A percentile compares a stretch with the other conserved stretches of the same genome.
Evolutionary conservation across 1,284 basidiomycete genomes (phyloP).

Genomic region (Boletus semigastroideus): DNA sequence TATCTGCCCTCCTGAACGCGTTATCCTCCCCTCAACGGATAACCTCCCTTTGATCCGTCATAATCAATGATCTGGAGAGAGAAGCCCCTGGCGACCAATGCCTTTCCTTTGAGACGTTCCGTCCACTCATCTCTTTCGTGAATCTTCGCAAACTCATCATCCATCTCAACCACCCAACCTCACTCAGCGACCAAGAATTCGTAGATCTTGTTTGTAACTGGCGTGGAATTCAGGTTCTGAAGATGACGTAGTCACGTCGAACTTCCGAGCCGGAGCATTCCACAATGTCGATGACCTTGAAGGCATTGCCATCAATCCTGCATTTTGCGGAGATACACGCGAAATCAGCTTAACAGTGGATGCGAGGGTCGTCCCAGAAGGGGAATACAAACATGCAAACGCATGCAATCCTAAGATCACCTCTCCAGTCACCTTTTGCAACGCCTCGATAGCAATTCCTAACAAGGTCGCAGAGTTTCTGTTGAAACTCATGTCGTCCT

Average conservation of each 20-base stretch:
- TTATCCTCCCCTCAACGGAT: constrained; percentile 4
- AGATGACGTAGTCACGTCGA: background rate
- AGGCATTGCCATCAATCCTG: background rate
- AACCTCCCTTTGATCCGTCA: constrained; percentile 1
- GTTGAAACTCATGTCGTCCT: background rate
- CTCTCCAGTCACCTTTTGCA: background rate
- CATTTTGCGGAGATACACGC: background rate
- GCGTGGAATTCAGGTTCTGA: background rate
- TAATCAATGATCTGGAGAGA: too few relatives aligned
- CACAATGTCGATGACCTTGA: background rate
- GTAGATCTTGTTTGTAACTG: background rate
- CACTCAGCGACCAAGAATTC: background rate
- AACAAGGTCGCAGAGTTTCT: background rate
- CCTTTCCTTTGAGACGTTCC: background rate
- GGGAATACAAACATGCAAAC: background rate
- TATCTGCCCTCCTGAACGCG: background rate
- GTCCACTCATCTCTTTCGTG: background rate
- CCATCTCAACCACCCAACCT: background rate
- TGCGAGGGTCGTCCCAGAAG: background rate
- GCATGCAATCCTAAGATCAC: background rate
- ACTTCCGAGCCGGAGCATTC: background rate
- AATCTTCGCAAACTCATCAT: constrained; percentile 4
- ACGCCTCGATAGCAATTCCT: background rate
- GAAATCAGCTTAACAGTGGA: background rate
- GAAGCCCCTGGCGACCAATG: too few relatives aligned